phyloP scores from a whole-genome alignment of 2,329 filamentous ascomycete species.

The Diaporthe batatas region DNA sequence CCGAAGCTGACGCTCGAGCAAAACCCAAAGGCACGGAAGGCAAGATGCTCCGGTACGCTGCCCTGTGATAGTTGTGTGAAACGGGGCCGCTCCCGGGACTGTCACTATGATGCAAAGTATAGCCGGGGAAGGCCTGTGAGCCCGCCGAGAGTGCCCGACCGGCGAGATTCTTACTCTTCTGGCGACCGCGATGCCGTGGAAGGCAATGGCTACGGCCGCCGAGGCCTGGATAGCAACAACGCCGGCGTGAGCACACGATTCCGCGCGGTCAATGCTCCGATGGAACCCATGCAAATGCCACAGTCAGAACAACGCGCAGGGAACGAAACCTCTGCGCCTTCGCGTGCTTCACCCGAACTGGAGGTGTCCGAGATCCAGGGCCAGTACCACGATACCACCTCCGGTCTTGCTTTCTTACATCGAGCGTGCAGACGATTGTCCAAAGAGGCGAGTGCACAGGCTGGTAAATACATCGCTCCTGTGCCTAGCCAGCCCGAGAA shows the following conservation, averaged over 20 bases:
- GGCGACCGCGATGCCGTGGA: conserved; percentile 24
- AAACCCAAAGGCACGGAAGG: conserved; percentile 50
- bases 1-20: conserved; percentile 12
- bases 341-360: conserved; percentile 49
- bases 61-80: conserved; percentile 52
- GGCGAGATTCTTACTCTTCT: conserved; percentile 14
- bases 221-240: conserved; percentile 19
- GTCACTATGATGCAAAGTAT: conserved; percentile 54
- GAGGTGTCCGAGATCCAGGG: conserved; percentile 59
- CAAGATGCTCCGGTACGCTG: conserved; percentile 54
- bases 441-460: conserved; percentile 12
- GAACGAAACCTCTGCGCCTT: conserved; percentile 37
- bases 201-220: conserved; percentile 10
- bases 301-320: conserved; percentile 7
- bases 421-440: conserved; percentile 15
- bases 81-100: conserved; percentile 46
- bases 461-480: not conserved
- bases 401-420: conserved; percentile 66
- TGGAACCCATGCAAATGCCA: not conserved
- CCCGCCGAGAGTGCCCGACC: conserved; percentile 46
- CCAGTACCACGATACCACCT: conserved; percentile 68
- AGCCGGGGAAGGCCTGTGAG: conserved; percentile 54
- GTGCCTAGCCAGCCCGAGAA: conserved; percentile 46
- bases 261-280: not conserved
- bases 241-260: conserved; percentile 12